Conservation (phyloP, 495 filamentous ascomycete species). For the Podospora pseudoanserina region DNA sequence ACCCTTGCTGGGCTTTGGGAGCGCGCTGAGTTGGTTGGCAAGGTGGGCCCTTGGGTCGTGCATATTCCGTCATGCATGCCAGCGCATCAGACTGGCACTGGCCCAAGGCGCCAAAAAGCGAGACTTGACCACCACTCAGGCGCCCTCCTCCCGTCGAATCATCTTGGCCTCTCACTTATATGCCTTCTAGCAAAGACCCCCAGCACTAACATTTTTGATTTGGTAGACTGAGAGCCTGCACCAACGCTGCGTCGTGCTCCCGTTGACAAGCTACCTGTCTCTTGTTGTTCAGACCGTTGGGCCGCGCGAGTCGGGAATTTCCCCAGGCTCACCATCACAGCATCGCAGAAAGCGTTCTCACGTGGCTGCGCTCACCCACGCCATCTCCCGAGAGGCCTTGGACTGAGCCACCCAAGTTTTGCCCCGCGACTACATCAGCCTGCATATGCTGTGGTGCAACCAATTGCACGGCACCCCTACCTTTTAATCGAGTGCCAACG, state of each 20-base stretch:
- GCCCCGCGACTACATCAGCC: slow-evolving; percentile 54
- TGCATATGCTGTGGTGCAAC: slow-evolving; percentile 57
- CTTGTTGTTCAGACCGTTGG: slow-evolving; percentile 14
- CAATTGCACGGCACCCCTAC: slow-evolving; percentile 48
- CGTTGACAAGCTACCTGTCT: slow-evolving; percentile 7
- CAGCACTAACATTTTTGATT: slow-evolving; percentile 2
- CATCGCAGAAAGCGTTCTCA: slow-evolving; percentile 32
- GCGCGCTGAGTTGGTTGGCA: slow-evolving; percentile 36
- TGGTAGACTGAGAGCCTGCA: background rate
- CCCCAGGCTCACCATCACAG: slow-evolving; percentile 13
- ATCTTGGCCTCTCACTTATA: slow-evolving; percentile 37
- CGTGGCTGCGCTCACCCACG: slow-evolving; percentile 41
- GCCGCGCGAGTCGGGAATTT: slow-evolving; percentile 20
- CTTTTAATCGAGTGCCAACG: slow-evolving; percentile 54
- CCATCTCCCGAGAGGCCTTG: slow-evolving; percentile 30
- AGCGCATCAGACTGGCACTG: slow-evolving; percentile 50
- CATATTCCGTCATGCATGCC: slow-evolving; percentile 58
- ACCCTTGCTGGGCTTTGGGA: slow-evolving; percentile 24
- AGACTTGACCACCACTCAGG: slow-evolving; percentile 36
- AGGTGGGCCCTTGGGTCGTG: slow-evolving; percentile 48
- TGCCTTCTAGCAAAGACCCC: slow-evolving; percentile 24
- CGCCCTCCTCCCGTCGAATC: slow-evolving; percentile 33
- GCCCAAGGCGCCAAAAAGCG: slow-evolving; percentile 44
- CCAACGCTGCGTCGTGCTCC: slow-evolving; percentile 5
- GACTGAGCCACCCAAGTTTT: slow-evolving; percentile 45